phyloP scores from a whole-genome alignment of 129 eudicot genomes.

The Apium graveolens region DNA sequence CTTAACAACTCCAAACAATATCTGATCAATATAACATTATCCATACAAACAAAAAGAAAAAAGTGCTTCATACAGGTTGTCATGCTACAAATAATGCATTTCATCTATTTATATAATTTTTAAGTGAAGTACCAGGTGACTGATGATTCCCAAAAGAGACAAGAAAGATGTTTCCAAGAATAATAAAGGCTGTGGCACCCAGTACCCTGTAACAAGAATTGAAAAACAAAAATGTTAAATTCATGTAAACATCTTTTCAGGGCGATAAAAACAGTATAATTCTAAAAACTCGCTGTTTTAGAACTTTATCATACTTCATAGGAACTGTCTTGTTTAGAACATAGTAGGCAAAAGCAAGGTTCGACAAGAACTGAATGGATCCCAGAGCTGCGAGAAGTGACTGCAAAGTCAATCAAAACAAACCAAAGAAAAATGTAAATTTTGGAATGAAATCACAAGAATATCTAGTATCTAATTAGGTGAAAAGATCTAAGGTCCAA shows the following conservation, averaged over 20 bases:
- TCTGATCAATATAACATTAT: background rate
- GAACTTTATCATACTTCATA: slow-evolving; percentile 56
- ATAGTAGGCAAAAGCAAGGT: slow-evolving; percentile 84
- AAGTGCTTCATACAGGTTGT: background rate
- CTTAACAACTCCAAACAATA: background rate
- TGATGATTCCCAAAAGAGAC: slow-evolving; percentile 98
- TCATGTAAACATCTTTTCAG: background rate
- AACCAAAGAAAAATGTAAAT: background rate
- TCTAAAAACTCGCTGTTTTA: background rate
- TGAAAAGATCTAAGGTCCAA: background rate
- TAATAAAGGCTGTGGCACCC: slow-evolving; percentile 84
- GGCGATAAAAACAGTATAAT: background rate
- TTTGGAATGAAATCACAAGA: background rate
- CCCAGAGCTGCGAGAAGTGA: slow-evolving; percentile 99
- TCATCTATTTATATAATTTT: background rate
- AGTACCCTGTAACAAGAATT: slow-evolving; percentile 57
- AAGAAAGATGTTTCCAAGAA: slow-evolving; percentile 88
- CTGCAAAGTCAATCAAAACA: slow-evolving; percentile 37
- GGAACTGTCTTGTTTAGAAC: slow-evolving; percentile 77
- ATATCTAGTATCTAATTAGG: background rate
- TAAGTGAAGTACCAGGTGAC: slow-evolving; percentile 70
- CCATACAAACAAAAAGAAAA: background rate
- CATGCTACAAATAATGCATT: background rate
- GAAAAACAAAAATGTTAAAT: background rate
- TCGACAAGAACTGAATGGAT: slow-evolving; percentile 92